Percentiles rank a stretch among this genome's conserved stretches.
These are phyloP conservation scores for Coniochaeta ligniaria DNA, from an alignment of 2,329 filamentous ascomycete species.

Conservation along the genomic window DNA sequence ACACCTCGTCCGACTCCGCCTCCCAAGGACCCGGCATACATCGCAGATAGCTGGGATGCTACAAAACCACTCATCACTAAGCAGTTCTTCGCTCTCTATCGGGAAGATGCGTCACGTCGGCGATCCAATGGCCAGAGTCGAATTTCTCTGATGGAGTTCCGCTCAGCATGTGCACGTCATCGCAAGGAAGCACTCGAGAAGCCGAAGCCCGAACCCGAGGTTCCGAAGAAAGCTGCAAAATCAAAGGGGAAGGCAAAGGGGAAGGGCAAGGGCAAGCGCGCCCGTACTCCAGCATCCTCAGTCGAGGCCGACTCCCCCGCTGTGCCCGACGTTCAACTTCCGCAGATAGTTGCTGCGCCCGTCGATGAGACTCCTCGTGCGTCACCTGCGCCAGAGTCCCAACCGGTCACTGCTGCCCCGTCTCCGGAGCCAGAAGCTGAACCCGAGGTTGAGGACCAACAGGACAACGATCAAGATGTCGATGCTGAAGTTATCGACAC, in stretches of 20 bases:
- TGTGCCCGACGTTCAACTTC: background rate
- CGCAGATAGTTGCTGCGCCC: background rate
- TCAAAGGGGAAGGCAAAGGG: background rate
- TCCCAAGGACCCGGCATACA: background rate
- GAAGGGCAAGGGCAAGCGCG: background rate
- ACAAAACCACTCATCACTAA: slow-evolving; percentile 7
- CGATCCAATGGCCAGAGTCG: background rate
- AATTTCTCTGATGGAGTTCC: background rate
- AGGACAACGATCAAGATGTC: background rate
- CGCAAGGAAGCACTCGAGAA: background rate
- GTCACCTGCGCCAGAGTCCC: slow-evolving; percentile 10
- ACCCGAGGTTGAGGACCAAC: background rate
- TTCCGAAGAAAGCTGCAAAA: background rate
- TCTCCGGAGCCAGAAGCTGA: slow-evolving; percentile 10
- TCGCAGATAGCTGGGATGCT: slow-evolving; percentile 9
- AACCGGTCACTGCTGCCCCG: background rate
- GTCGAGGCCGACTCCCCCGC: background rate
- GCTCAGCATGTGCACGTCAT: background rate
- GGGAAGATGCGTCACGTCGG: background rate
- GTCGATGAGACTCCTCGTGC: slow-evolving; percentile 6
- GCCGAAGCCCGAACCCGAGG: background rate
- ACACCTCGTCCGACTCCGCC: slow-evolving; percentile 5
- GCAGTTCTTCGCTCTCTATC: slow-evolving; percentile 1
- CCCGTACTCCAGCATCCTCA: background rate
- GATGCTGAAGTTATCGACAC: slow-evolving; percentile 5